Conservation (phyloP, 805 yeast genomes). For the Lachancea kluyveri region DNA sequence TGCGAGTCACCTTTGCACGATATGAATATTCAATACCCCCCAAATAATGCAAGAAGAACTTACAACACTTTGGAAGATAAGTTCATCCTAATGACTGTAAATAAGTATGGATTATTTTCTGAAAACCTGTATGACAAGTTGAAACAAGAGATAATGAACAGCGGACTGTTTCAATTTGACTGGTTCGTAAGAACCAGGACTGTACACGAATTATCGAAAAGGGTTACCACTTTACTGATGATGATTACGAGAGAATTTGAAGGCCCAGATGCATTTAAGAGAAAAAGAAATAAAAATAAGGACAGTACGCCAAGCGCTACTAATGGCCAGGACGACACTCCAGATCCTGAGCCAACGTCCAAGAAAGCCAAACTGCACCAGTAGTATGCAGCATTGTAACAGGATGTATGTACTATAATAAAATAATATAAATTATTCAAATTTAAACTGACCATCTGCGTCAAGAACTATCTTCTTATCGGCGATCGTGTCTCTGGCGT, state of each 20-base stretch:
- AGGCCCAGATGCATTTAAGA: constrained; percentile 50
- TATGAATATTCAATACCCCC: constrained; percentile 64
- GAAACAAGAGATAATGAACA: constrained; percentile 53
- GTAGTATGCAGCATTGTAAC: no score
- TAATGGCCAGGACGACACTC: no score
- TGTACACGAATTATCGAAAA: constrained; percentile 62
- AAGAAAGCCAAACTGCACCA: constrained; percentile 9
- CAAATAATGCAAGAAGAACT: constrained; percentile 73
- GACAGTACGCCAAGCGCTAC: constrained; percentile 16
- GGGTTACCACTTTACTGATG: constrained; percentile 59
- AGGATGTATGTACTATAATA: no score
- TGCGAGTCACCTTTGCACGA: constrained; percentile 57
- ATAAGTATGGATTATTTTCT: constrained; percentile 58
- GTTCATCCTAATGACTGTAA: constrained; percentile 52
- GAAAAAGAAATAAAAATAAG: constrained; percentile 32
- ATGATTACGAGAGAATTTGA: constrained; percentile 68
- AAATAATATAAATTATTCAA: no score
- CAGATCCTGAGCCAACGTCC: constrained; percentile 1
- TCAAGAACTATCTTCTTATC: no score
- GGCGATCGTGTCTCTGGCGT: constrained; percentile 10
- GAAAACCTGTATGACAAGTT: constrained; percentile 57
- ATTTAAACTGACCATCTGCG: no score
- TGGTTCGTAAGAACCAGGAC: constrained; percentile 71
- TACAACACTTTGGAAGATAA: constrained; percentile 68
- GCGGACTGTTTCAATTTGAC: constrained; percentile 61